Percentiles rank a stretch among this genome's conserved stretches.
Conservation (phyloP, 805 yeast species). For the Pichia gijzeniarum region DNA sequence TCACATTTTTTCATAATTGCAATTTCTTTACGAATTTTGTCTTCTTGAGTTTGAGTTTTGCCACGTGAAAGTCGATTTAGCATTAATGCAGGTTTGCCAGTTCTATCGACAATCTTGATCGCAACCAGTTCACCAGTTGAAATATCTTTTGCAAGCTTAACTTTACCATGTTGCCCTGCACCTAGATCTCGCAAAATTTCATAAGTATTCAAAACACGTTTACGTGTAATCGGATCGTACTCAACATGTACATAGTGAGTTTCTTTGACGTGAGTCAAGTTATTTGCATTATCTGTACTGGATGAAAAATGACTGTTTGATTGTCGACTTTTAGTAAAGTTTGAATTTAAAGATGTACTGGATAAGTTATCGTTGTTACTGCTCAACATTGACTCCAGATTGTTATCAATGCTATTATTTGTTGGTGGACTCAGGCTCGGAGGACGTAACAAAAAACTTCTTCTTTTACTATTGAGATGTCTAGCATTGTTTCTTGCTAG, state of each 20-base stretch:
- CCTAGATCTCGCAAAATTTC: conserved; percentile 87
- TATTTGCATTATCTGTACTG: not conserved
- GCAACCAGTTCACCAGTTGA: conserved; percentile 70
- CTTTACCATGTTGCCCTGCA: conserved; percentile 98
- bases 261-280: conserved; percentile 56
- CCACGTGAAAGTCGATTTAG: conserved; percentile 36
- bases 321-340: not conserved
- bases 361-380: conserved; percentile 1
- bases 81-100: conserved; percentile 40
- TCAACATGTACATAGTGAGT: conserved; percentile 74
- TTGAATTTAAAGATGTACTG: conserved; percentile 5
- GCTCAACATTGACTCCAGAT: conserved; percentile 1
- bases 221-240: conserved; percentile 79
- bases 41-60: conserved; percentile 43
- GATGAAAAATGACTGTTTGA: conserved; percentile 7
- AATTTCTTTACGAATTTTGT: conserved; percentile 75
- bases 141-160: conserved; percentile 77
- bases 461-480: conserved; percentile 6
- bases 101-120: conserved; percentile 83
- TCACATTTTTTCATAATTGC: conserved; percentile 89
- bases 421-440: conserved; percentile 10
- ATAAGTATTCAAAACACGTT: conserved; percentile 80
- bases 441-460: conserved; percentile 7
- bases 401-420: conserved; percentile 6
- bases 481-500: conserved; percentile 14